phyloP scores from a whole-genome alignment of 306 rosid genomes.

The Prunus fruticosa region DNA sequence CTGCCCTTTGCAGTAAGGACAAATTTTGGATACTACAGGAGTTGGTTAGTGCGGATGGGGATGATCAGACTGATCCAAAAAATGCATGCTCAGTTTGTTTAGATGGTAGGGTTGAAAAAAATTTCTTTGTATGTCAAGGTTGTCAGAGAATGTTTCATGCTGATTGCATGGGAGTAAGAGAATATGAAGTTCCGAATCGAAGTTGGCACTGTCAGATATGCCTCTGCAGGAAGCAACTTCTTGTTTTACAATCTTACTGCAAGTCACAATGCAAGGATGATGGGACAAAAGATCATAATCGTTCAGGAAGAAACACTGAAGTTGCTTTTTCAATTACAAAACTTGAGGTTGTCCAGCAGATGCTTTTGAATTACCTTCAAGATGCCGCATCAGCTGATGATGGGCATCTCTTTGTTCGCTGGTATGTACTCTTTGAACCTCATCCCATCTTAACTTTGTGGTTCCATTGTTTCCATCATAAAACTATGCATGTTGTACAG shows the following conservation, averaged over 20 bases:
- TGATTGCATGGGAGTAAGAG: conserved; percentile 80
- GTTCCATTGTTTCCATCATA: conserved; percentile 21
- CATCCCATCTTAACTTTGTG: conserved; percentile 23
- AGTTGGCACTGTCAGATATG: conserved; percentile 86
- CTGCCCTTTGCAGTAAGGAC: conserved; percentile 61
- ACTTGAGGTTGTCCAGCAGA: conserved; percentile 82
- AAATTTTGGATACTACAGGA: conserved; percentile 83
- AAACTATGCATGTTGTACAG: conserved; percentile 47
- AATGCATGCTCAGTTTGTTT: conserved; percentile 78
- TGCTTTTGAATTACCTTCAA: conserved; percentile 88
- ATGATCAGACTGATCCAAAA: conserved; percentile 38
- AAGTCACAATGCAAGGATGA: conserved; percentile 63
- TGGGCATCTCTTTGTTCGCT: conserved; percentile 81
- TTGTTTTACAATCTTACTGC: conserved; percentile 77
- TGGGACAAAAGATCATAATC: conserved; percentile 39
- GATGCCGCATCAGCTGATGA: conserved; percentile 78
- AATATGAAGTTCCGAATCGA: conserved; percentile 68
- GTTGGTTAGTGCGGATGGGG: conserved; percentile 45
- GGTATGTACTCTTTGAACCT: conserved; percentile 53
- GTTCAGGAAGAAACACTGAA: conserved; percentile 43
- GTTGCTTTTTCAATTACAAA: conserved; percentile 38
- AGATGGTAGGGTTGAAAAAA: conserved; percentile 58
- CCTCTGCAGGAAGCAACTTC: conserved; percentile 76
- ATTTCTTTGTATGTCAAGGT: conserved; percentile 48
- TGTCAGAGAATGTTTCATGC: conserved; percentile 87